These are phyloP conservation scores for Rhodotorula paludigena DNA, from an alignment of 768 basidiomycete species.

Conservation along the genomic window DNA sequence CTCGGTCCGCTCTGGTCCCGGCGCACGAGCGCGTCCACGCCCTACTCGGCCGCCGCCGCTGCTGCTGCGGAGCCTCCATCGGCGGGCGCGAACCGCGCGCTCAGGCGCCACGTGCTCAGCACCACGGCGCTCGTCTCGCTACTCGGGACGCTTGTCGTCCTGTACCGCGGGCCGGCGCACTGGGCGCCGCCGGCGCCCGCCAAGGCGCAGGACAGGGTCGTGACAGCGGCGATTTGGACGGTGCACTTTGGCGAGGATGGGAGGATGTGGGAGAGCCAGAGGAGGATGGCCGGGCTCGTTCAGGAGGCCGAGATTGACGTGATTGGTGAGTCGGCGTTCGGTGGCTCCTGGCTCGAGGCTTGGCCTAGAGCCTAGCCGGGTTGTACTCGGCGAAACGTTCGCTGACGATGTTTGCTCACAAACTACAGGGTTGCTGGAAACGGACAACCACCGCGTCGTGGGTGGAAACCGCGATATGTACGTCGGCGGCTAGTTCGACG, in stretches of 20 bases:
- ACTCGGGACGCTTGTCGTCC: background rate
- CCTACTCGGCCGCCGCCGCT: no score
- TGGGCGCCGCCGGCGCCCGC: slow-evolving; percentile 1
- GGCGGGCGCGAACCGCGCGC: background rate
- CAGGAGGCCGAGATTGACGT: slow-evolving; percentile 82
- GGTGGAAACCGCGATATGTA: slow-evolving; percentile 83
- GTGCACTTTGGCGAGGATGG: slow-evolving; percentile 82
- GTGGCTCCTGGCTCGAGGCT: no score
- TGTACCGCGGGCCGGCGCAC: background rate
- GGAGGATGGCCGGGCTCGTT: slow-evolving; percentile 58
- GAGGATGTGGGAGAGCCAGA: slow-evolving; percentile 58
- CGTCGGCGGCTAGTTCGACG: slow-evolving; percentile 29
- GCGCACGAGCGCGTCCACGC: no score
- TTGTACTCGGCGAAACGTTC: background rate
- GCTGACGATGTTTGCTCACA: background rate
- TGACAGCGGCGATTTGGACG: slow-evolving; percentile 84
- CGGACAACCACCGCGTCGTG: slow-evolving; percentile 68
- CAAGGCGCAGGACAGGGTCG: slow-evolving; percentile 52
- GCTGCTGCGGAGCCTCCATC: background rate
- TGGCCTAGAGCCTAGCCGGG: background rate
- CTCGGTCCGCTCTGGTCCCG: no score
- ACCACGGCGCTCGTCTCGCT: slow-evolving; percentile 9
- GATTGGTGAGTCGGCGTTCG: slow-evolving; percentile 54
- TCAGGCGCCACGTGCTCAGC: background rate
- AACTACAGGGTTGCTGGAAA: slow-evolving; percentile 59